Evolutionary conservation across 768 basidiomycete genomes (phyloP), one percentile per base, ranked within the genome.

Genomic region (Lenzites betulinus): DNA sequence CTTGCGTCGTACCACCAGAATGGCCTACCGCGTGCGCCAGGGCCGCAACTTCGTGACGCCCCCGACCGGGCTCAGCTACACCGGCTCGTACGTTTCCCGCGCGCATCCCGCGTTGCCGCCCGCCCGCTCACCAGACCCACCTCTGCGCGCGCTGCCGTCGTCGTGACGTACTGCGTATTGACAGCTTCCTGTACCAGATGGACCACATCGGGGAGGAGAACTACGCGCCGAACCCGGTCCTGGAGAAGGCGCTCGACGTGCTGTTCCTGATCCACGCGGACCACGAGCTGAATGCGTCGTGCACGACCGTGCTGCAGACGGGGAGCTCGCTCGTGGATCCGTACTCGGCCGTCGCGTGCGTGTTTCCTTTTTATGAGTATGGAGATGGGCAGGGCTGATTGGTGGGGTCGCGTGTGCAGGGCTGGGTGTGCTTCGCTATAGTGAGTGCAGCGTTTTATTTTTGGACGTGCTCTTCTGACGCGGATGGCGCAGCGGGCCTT

Each of bases 1-100:
- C 58, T 64, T 8, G 56, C 53, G 11, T 9, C 35, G n/a, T 33
- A 11, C 11, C 33, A 11, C 11, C 67, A 90, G 89, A 2, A 95
- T 95, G 93, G 93, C 94, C 0, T 96, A 95, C 73, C 92, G 94
- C 30, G 83, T 95, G 35, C 88, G 94, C 41, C 92, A 93, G 77
- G 94, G 94, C 36, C 83, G 94, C 59, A 86, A 90, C 50, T 95
- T 96, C 68, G 92, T 95, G 18, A 83, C 81, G 0, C 92, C 94
- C 3, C 93, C 92, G 7, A 84, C 86, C 0, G 90, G 90, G 0
- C 79, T 94, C 52, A 89, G 86, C 68, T 95, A 95, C 66, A 85
- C 93, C 3, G 92, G 86, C 72, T 89, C 90, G 90, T 78, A 26
- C 30, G 36, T 46, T 46, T 23, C 52, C 48, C 26, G 42, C 30